These are phyloP conservation scores for Kingdonia uniflora DNA, from an alignment of 164 flowering plant species.

Conservation along the genomic window DNA sequence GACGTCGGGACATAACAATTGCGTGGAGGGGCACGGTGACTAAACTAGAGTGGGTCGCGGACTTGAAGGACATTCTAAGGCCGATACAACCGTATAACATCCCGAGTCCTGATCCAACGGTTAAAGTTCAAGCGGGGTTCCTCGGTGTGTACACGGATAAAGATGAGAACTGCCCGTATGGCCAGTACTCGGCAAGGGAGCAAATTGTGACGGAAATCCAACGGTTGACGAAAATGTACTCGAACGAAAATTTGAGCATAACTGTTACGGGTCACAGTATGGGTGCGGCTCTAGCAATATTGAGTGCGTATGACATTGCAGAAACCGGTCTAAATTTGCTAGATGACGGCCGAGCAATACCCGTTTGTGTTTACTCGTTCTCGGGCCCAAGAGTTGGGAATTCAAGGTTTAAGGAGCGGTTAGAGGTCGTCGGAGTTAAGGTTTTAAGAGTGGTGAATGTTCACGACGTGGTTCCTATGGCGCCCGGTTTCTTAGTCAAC, in stretches of 20 bases:
- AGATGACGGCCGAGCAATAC: conserved; percentile 19
- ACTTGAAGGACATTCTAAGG: conserved; percentile 44
- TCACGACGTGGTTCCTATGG: conserved; percentile 57
- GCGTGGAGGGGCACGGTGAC: conserved; percentile 92
- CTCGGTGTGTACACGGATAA: conserved; percentile 60
- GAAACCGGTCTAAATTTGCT: conserved; percentile 47
- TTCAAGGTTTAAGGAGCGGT: conserved; percentile 41
- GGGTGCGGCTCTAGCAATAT: conserved; percentile 56
- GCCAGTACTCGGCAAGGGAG: conserved; percentile 60
- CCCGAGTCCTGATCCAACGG: conserved; percentile 47
- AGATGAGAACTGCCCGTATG: conserved; percentile 35
- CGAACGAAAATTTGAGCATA: conserved; percentile 58
- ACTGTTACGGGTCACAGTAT: conserved; percentile 75
- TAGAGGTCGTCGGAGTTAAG: conserved; percentile 50
- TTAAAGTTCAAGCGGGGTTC: conserved; percentile 73
- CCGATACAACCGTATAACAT: conserved; percentile 27
- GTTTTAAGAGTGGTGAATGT: conserved; percentile 69
- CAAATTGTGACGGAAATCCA: conserved; percentile 48
- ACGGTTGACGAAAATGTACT: conserved; percentile 29
- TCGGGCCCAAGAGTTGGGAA: conserved; percentile 83
- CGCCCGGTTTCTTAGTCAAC: conserved; percentile 56
- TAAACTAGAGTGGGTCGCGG: conserved; percentile 59
- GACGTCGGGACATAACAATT: conserved; percentile 69
- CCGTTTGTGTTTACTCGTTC: conserved; percentile 49
- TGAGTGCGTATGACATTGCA: conserved; percentile 66